Conservation (phyloP, 2,329 filamentous ascomycete genomes). For the Myriosclerotinia scirpicola region DNA sequence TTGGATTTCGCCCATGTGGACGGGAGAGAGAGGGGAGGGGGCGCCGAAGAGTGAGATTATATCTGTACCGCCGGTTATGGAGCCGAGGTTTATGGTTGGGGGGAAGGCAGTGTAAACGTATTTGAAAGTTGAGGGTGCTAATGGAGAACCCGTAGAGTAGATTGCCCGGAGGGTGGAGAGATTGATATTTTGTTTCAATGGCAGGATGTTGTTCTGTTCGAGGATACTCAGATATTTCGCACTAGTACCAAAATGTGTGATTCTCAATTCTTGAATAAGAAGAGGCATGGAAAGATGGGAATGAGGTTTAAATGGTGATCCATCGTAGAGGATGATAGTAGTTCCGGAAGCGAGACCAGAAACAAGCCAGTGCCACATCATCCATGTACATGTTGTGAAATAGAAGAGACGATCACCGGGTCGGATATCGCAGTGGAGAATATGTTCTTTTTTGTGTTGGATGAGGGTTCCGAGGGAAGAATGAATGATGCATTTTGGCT, state of each 20-base stretch:
- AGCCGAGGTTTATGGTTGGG: conserved; percentile 76
- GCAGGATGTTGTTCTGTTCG: conserved; percentile 72
- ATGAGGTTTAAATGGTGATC: conserved; percentile 81
- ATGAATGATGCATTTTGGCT: conserved; percentile 93
- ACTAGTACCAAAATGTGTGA: conserved; percentile 93
- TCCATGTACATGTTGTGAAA: conserved; percentile 95
- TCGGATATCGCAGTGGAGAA: conserved; percentile 79
- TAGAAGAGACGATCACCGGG: conserved; percentile 78
- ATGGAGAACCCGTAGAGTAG: conserved; percentile 89
- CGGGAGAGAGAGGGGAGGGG: conserved; percentile 73
- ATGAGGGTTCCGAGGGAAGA: conserved; percentile 85
- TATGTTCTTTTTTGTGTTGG: conserved; percentile 96
- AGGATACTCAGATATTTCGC: conserved; percentile 91
- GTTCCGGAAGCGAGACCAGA: conserved; percentile 80
- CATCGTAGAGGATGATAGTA: conserved; percentile 85
- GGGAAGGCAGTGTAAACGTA: conserved; percentile 86
- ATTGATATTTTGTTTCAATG: conserved; percentile 51
- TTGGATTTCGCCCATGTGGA: conserved; percentile 73
- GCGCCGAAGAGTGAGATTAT: conserved; percentile 94
- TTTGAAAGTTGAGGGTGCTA: conserved; percentile 88
- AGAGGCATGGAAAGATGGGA: conserved; percentile 79
- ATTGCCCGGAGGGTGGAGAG: conserved; percentile 74
- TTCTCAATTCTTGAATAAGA: conserved; percentile 74
- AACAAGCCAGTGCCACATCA: conserved; percentile 99
- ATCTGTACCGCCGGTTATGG: conserved; percentile 94